Base-by-base conservation (phyloP, 148 eudicot genomes). In the Amaranthus palmeri region DNA sequence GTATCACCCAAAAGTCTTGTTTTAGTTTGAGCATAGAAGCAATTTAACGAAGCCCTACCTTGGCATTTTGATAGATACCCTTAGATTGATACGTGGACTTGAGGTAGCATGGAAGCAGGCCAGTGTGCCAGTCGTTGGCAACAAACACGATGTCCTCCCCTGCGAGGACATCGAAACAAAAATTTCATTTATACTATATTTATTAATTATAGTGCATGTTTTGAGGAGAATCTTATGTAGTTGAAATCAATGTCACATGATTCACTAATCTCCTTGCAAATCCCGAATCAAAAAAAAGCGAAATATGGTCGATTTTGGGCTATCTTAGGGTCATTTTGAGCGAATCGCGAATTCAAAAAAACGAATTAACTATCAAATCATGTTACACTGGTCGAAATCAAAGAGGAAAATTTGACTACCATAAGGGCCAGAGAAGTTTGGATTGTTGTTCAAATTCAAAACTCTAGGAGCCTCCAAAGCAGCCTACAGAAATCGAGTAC, bases 101-200 rank as follows among this genome's bases (percentile, higher is more conserved):
- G 49, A 95, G 83, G 80, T 95, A 95, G 83, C 99, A 95, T 6
- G 99, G 96, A 72, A 95, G 81, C 74, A 88, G 87, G 67, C 97
- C 90, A 10, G 92, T 86, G 79, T 95, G 99, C 99, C 99, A 95
- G 80, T 95, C 99, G 74, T 95, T 95, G 56, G 93, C 93, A 78
- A 95, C 67, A 69, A 95, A 95, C 73, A 91, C 77, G 70, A 95
- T 88, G 82, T 95, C 93, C 60, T 95, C 98, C 53, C 99, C 99
- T 95, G 80, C 69, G 85, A 42, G 13, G 36, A 54, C 11, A 61
- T 43, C 6, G 49, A n/a, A 57, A 41, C 50, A 4, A 6, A 3
- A 43, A 7, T 55, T 25, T 7, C 36, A 2, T 6, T 59, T 51
- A 66, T 14, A 4, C 49, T 40, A 47, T 6, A 41, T 54, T 8